A percentile compares a stretch with the other conserved stretches of the same genome.
These are phyloP conservation scores for Ustilago tritici DNA, from an alignment of 1,284 basidiomycete species.

Conservation along the genomic window DNA sequence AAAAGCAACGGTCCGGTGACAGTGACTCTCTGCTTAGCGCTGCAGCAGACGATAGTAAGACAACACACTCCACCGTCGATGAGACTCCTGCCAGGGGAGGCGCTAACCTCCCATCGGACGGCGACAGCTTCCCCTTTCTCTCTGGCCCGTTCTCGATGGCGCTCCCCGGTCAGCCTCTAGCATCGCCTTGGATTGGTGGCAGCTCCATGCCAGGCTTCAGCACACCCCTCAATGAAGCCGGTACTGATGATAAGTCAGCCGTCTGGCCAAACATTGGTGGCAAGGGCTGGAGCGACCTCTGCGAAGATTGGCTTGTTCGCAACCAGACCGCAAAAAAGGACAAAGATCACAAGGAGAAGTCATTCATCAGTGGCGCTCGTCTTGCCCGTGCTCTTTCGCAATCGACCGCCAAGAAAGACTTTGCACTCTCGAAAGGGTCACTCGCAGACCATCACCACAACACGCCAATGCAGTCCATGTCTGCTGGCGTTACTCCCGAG, in stretches of 20 bases:
- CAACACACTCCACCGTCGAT: slow-evolving; percentile 11
- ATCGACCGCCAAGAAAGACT: slow-evolving; percentile 25
- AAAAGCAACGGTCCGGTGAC: slow-evolving; percentile 43
- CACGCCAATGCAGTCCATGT: slow-evolving; percentile 24
- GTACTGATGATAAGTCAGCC: slow-evolving; percentile 21
- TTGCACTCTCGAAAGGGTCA: slow-evolving; percentile 18
- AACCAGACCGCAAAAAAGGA: slow-evolving; percentile 44
- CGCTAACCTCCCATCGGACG: slow-evolving; percentile 14
- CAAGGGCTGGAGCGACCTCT: slow-evolving; percentile 69
- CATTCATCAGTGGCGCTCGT: slow-evolving; percentile 41
- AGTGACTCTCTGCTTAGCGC: slow-evolving; percentile 17
- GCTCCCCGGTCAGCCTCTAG: slow-evolving; percentile 30
- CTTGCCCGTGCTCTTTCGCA: slow-evolving; percentile 42
- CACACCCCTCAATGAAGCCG: slow-evolving; percentile 6
- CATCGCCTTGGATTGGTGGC: slow-evolving; percentile 47
- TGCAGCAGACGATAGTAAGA: slow-evolving; percentile 11
- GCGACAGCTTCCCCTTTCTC: slow-evolving; percentile 26
- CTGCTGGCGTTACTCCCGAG: slow-evolving; percentile 44
- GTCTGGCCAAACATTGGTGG: slow-evolving; percentile 48
- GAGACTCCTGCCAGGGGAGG: slow-evolving; percentile 19
- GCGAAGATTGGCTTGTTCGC: slow-evolving; percentile 70
- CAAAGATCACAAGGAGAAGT: slow-evolving; percentile 33
- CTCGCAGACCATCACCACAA: slow-evolving; percentile 17
- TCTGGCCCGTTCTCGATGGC: slow-evolving; percentile 24
- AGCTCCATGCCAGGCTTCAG: slow-evolving; percentile 26